Percentiles rank a stretch among this genome's conserved stretches.
Conservation (phyloP, 805 yeast genomes). For the Cyberlindnera petersonii region DNA sequence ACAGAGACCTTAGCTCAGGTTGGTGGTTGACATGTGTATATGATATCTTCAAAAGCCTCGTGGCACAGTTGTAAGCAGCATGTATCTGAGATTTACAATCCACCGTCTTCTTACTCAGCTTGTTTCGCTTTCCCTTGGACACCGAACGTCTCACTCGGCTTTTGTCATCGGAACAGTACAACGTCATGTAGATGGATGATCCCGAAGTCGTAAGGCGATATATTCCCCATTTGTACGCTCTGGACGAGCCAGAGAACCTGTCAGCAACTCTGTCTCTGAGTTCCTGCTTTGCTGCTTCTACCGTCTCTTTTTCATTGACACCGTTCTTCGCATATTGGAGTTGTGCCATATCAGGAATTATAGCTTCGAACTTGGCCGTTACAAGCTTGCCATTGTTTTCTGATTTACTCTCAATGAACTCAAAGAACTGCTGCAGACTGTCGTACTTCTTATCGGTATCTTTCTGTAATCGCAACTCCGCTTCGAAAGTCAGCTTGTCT, state of each 20-base stretch:
- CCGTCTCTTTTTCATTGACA: background rate
- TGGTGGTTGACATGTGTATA: constrained; percentile 6
- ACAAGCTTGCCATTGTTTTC: background rate
- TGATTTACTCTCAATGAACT: background rate
- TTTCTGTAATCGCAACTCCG: background rate
- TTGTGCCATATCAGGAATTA: background rate
- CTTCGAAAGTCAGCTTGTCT: background rate
- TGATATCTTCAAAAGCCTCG: constrained; percentile 3
- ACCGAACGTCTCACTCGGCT: constrained; percentile 4
- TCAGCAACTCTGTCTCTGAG: constrained; percentile 1
- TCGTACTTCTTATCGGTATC: background rate
- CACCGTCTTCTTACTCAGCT: constrained; percentile 5
- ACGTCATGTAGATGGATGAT: constrained; percentile 7
- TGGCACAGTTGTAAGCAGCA: constrained; percentile 8
- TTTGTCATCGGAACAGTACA: constrained; percentile 12
- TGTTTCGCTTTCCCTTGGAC: constrained; percentile 10
- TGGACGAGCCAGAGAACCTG: background rate
- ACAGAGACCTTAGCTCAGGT: background rate
- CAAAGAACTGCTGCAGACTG: constrained; percentile 1
- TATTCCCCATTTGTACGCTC: constrained; percentile 9
- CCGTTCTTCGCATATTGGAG: background rate
- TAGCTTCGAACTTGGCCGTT: background rate
- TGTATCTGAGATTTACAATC: constrained; percentile 11
- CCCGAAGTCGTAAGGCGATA: constrained; percentile 8
- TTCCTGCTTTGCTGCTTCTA: constrained; percentile 1